Evolutionary conservation across 2,329 filamentous ascomycete species (phyloP).

Genomic region (Pestalotiopsis sp.): DNA sequence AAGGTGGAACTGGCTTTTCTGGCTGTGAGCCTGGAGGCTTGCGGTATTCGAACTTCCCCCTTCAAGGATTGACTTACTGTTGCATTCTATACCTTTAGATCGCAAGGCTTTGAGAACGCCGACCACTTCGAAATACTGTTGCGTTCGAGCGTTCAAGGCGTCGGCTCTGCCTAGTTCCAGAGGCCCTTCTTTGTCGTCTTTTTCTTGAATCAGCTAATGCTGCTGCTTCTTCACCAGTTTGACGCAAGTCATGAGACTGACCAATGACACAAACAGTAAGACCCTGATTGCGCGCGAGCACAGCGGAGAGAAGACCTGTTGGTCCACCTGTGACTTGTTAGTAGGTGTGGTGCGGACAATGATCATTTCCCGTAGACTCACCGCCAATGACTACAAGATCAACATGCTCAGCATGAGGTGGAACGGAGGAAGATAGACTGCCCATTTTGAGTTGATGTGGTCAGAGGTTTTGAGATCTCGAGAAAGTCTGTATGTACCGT

Average conservation of each 20-base stretch:
- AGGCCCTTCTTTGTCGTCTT: conserved; percentile 41
- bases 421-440: not conserved
- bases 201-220: not conserved
- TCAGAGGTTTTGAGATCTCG: not conserved
- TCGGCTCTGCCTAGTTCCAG: conserved; percentile 48
- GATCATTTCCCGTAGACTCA: conserved; percentile 16
- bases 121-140: conserved; percentile 49
- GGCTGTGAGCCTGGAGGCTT: not conserved
- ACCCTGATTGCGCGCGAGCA: conserved; percentile 44
- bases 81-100: conserved; percentile 47
- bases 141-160: conserved; percentile 50
- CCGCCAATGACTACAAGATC: conserved; percentile 42
- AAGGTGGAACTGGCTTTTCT: conserved; percentile 48
- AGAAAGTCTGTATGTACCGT: not conserved
- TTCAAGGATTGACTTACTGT: conserved; percentile 38
- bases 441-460: not conserved
- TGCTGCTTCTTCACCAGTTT: not conserved
- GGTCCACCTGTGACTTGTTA: conserved; percentile 38
- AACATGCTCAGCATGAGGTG: conserved; percentile 18
- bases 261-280: conserved; percentile 43
- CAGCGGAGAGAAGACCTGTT: conserved; percentile 46
- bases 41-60: not conserved
- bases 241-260: conserved; percentile 18
- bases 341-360: not conserved
- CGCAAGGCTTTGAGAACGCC: conserved; percentile 45